A percentile compares a stretch with the other conserved stretches of the same genome.
Conservation (phyloP, 257 asterid genomes). For the Penstemon newberryi region DNA sequence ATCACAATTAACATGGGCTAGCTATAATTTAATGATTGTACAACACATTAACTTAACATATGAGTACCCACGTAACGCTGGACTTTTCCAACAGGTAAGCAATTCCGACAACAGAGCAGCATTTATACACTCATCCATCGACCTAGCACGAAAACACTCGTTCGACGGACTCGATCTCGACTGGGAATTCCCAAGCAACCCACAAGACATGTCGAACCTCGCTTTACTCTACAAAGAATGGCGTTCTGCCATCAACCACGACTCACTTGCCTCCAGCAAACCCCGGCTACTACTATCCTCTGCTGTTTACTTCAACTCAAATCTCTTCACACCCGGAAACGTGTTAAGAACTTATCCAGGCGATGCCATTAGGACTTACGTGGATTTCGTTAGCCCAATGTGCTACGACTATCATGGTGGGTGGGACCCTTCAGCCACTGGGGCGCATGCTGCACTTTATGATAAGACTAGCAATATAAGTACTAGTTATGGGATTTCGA, state of each 20-base stretch:
- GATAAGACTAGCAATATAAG: conserved; percentile 53
- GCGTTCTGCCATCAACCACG: conserved; percentile 30
- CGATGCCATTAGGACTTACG: conserved; percentile 26
- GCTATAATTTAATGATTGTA: too few species aligned
- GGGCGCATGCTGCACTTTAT: conserved; percentile 49
- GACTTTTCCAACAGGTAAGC: not conserved
- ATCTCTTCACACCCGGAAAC: conserved; percentile 9
- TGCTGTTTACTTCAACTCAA: conserved; percentile 40
- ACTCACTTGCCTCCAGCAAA: conserved; percentile 27
- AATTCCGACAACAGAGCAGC: conserved; percentile 39
- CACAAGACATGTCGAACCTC: conserved; percentile 44
- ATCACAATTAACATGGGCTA: too few species aligned
- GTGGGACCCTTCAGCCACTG: conserved; percentile 54
- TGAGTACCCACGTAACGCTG: too few species aligned
- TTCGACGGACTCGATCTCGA: conserved; percentile 66
- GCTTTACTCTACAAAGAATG: conserved; percentile 40
- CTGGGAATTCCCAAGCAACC: conserved; percentile 52
- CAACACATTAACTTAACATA: too few species aligned
- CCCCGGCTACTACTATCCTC: conserved; percentile 39
- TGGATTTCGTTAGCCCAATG: conserved; percentile 53
- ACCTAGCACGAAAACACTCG: conserved; percentile 35
- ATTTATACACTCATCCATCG: conserved; percentile 54
- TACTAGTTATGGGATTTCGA: conserved; percentile 53
- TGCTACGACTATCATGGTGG: conserved; percentile 50
- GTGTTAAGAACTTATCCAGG: conserved; percentile 31